A percentile compares a stretch with the other conserved stretches of the same genome.
These are phyloP conservation scores for Huntiella omanensis DNA, from an alignment of 2,329 filamentous ascomycete species.

Conservation along the genomic window DNA sequence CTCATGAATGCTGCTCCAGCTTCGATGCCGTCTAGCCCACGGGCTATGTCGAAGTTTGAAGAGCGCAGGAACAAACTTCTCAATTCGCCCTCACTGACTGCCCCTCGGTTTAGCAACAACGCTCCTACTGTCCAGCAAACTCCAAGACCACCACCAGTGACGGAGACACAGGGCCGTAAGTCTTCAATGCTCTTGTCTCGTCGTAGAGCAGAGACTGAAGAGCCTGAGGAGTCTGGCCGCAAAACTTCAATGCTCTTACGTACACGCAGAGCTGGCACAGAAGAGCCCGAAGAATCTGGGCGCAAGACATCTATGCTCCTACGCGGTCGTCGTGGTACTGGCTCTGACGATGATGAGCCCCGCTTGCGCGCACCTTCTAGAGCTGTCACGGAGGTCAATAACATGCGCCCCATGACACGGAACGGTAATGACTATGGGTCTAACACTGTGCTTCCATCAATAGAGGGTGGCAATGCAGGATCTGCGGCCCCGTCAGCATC, in stretches of 20 bases:
- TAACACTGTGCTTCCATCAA: slow-evolving; percentile 11
- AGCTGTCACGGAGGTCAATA: slow-evolving; percentile 35
- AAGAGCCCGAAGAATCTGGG: slow-evolving; percentile 29
- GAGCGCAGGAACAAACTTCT: slow-evolving; percentile 32
- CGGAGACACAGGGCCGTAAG: slow-evolving; percentile 21
- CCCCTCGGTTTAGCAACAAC: slow-evolving; percentile 23
- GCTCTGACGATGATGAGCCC: slow-evolving; percentile 25
- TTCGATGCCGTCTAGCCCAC: slow-evolving; percentile 25
- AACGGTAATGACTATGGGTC: slow-evolving; percentile 20
- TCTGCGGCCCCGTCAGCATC: slow-evolving; percentile 27
- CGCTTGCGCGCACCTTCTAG: slow-evolving; percentile 38
- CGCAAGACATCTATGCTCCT: slow-evolving; percentile 30
- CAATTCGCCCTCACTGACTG: slow-evolving; percentile 24
- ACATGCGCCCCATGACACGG: slow-evolving; percentile 16
- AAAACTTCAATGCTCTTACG: slow-evolving; percentile 25
- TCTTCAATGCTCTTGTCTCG: slow-evolving; percentile 32
- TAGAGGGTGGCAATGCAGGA: slow-evolving; percentile 15
- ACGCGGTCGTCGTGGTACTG: slow-evolving; percentile 27
- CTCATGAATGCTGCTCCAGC: slow-evolving; percentile 22
- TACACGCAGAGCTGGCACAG: slow-evolving; percentile 23
- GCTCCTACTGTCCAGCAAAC: slow-evolving; percentile 22
- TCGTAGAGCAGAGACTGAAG: slow-evolving; percentile 30
- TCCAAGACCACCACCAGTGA: slow-evolving; percentile 17
- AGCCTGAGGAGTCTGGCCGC: slow-evolving; percentile 28
- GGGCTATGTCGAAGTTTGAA: slow-evolving; percentile 31